Percentiles rank a stretch among this genome's conserved stretches.
These are phyloP conservation scores for Cordyceps militaris DNA, from an alignment of 2,329 filamentous ascomycete species.

Conservation along the genomic window DNA sequence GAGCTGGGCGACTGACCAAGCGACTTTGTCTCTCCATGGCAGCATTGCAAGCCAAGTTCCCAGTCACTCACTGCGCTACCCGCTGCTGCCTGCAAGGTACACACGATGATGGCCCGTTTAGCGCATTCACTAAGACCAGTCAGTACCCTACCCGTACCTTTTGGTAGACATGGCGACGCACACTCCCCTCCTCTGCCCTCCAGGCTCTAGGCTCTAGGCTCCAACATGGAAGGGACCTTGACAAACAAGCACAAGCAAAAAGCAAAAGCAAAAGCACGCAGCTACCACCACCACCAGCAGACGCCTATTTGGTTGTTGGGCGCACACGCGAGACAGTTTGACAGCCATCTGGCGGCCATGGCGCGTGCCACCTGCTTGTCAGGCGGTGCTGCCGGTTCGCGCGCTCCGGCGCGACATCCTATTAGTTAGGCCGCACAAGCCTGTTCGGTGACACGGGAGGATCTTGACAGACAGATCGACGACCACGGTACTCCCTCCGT, in stretches of 20 bases:
- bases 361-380: conserved; percentile 4
- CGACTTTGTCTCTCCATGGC: not conserved
- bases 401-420: conserved; percentile 1
- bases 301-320: not conserved
- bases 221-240: not conserved
- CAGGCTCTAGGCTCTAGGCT: not conserved
- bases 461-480: conserved; percentile 10
- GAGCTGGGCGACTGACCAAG: conserved; percentile 6
- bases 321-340: not conserved
- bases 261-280: no score
- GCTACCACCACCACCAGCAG: no score
- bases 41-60: not conserved
- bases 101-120: conserved; percentile 3
- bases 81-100: conserved; percentile 8
- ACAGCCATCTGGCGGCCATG: not conserved
- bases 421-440: not conserved
- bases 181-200: not conserved
- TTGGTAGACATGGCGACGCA: not conserved
- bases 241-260: not conserved
- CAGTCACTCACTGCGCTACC: conserved; percentile 3
- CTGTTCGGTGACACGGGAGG: conserved; percentile 7
- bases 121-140: no score
- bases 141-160: not conserved
- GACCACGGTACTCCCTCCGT: not conserved
- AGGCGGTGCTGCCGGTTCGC: not conserved